These are phyloP conservation scores for Achaetomium macrosporum DNA, from an alignment of 2,329 filamentous ascomycete genomes.

Conservation along the genomic window DNA sequence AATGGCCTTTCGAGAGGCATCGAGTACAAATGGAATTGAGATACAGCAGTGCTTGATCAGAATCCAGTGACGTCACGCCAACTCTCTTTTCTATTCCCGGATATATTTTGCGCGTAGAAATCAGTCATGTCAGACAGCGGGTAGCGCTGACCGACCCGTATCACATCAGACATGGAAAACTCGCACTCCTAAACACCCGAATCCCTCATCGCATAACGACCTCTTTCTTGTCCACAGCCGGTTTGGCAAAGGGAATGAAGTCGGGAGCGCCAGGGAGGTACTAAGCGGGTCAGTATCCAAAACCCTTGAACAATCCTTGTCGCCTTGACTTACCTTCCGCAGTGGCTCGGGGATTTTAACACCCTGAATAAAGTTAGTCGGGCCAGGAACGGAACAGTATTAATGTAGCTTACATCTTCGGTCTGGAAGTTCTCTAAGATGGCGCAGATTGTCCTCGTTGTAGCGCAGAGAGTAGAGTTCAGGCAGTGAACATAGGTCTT, in stretches of 20 bases:
- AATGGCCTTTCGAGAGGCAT: neutral
- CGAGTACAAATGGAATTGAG: neutral
- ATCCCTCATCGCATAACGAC: conserved; percentile 18
- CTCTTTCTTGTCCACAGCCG: conserved; percentile 17
- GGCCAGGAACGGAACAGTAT: neutral
- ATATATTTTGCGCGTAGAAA: too few species aligned
- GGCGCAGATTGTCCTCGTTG: conserved; percentile 88
- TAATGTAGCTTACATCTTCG: conserved; percentile 55
- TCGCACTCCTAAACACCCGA: neutral
- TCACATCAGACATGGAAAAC: neutral
- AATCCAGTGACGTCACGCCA: too few species aligned
- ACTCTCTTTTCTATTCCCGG: too few species aligned
- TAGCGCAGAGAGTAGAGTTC: conserved; percentile 79
- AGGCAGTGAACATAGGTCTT: conserved; percentile 91
- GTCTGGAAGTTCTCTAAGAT: conserved; percentile 96
- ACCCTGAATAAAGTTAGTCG: conserved; percentile 44
- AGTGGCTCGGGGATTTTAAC: conserved; percentile 76
- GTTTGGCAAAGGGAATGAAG: conserved; percentile 70
- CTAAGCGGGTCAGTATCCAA: conserved; percentile 8
- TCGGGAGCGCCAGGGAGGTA: conserved; percentile 65
- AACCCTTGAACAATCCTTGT: neutral
- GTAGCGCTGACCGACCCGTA: neutral
- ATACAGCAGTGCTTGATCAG: too few species aligned
- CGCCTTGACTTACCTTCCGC: conserved; percentile 45
- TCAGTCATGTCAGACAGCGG: too few species aligned